Conservation (phyloP, 768 basidiomycete genomes). For the Mycena capillaripes region DNA sequence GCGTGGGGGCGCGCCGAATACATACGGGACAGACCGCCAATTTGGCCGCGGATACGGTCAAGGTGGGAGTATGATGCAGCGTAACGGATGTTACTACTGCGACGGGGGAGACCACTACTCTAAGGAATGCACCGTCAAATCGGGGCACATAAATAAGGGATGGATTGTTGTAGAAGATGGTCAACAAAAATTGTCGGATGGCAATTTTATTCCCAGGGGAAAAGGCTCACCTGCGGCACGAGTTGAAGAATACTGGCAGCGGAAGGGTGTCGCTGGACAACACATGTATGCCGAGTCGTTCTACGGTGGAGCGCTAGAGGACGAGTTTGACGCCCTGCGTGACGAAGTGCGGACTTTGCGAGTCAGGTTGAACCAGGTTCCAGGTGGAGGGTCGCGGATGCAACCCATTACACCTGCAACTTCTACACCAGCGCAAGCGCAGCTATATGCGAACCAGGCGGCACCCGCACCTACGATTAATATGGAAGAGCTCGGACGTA, state of each 20-base stretch:
- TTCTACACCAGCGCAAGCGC: background rate
- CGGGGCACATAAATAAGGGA: slow-evolving; percentile 14
- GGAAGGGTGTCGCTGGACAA: slow-evolving; percentile 12
- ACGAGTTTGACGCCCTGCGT: too few relatives aligned
- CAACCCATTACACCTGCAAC: background rate
- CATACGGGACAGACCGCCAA: slow-evolving; percentile 6
- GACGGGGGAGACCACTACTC: slow-evolving; percentile 18
- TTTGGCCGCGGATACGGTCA: too few relatives aligned
- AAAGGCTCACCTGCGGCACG: slow-evolving; percentile 5
- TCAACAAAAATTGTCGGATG: slow-evolving; percentile 18
- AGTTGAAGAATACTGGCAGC: slow-evolving; percentile 27
- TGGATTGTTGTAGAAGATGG: slow-evolving; percentile 25
- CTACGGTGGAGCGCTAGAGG: background rate
- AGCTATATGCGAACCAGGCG: background rate
- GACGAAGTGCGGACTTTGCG: too few relatives aligned
- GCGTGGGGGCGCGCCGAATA: background rate
- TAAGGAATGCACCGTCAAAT: slow-evolving; percentile 6
- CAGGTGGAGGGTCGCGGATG: too few relatives aligned
- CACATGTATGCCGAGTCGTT: background rate
- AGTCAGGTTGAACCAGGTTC: too few relatives aligned
- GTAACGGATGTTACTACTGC: slow-evolving; percentile 23
- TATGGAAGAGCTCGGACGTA: slow-evolving; percentile 19
- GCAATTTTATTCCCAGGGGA: slow-evolving; percentile 12
- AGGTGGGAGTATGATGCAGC: too few relatives aligned
- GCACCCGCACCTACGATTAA: background rate